Base-by-base conservation (phyloP, 768 basidiomycete species). In the Trametes villosa region DNA sequence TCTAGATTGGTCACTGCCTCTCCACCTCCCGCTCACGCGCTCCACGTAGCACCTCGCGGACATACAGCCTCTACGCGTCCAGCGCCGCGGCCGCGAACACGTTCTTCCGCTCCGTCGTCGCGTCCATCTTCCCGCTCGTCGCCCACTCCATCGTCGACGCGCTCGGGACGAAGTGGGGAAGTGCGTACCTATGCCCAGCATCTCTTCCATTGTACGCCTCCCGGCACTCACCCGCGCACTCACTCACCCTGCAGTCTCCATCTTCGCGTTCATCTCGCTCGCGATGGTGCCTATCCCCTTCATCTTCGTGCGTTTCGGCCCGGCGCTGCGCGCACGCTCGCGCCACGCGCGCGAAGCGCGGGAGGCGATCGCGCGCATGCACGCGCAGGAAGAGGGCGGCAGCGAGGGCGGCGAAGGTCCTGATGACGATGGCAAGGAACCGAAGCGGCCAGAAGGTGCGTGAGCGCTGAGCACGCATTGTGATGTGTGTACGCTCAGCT, bases 161-260 rank as follows among this genome's bases (percentile, higher is more conserved):
- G 40, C 57, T 64, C n/a, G 68, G 68, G 17, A 67, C 68, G 1
- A 64, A 65, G n/a, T 69, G 68, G 68, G 68, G 68, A 53, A 44
- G 66, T 69, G 29, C 26, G 63, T 61, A 24, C 49, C 33, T 6
- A 24, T 12, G 20, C 42, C 27, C 38, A 17, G 1, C 40, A 33
- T 17, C 27, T 18, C 24, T 5, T 20, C 9, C 7, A 15, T n/a
- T 34, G 34, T 42, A 18, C 12, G 27, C 22, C 18, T 4, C n/a
- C 33, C 15, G 33, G 33, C 33, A 15, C 33, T 34, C 15, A 34
- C 7, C 33, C 33, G n/a, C 24, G 9, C 24, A 24, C 24, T 45
- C 9, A 8, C 20, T 5, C 47, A 8, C 24, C 5, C 36, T 11
- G 6, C 44, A 69, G 70, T 68, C 9, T 65, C 70, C 9, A 26